Evolutionary conservation across 2,329 filamentous ascomycete genomes (phyloP), one percentile per base, ranked within the genome.

Genomic region (Aspergillaceae sp.): DNA sequence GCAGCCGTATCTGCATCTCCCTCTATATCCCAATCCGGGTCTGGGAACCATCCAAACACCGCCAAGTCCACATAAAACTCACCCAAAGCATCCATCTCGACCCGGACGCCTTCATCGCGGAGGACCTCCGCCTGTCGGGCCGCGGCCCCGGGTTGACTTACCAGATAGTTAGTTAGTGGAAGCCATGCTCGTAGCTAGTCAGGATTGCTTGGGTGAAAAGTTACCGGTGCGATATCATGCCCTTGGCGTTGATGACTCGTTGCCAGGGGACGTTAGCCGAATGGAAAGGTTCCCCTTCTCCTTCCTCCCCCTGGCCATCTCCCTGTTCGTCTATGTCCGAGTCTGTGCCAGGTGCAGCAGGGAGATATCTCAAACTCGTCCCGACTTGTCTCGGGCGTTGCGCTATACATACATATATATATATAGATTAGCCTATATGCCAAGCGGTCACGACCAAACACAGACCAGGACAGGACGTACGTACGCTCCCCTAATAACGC

Each of bases 251-350:
- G 62, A 97, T 85, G 49, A 97, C 87, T 48, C 92, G 76, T 72
- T 97, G 91, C 91, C 91, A 97, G 0, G 91, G 91, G 3, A 97
- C 91, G 53, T 84, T 96, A 27, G 72, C 74, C 48, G 77, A 74
- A 64, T 95, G 84, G 69, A 84, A 94, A 47, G 70, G 65, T 44
- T 68, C 64, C 40, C 67, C 67, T 33, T 64, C n/a, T 30, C n/a
- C 68, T 0, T 70, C 64, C 0, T 71, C 51, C 1, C 19, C 1
- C 19, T 19, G 19, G 19, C 19, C 19, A 19, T 19, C 19, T 19
- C 19, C 19, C 19, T 19, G 19, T 19, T 19, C 19, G 19, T 19
- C 19, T 19, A 19, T 19, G 19, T 2, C 19, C 19, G 19, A 19
- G 19, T 19, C 19, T 19, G 19, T 19, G 2, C 19, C 19, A 2